These are phyloP conservation scores for Diplocarpon rosae DNA, from an alignment of 2,329 filamentous ascomycete genomes.

Conservation along the genomic window DNA sequence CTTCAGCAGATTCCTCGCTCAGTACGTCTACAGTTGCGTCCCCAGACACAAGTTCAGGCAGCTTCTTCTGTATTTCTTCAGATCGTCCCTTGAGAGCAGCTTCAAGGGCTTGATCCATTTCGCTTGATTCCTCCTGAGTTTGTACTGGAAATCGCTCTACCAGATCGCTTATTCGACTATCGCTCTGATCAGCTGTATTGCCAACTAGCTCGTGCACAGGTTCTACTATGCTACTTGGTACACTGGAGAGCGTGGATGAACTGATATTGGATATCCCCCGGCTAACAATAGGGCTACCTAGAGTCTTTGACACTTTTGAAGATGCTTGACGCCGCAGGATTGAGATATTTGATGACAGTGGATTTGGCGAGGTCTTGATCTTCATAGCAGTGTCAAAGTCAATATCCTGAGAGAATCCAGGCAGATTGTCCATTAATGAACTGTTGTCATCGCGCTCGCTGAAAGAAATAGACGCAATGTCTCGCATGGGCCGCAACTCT, in stretches of 20 bases:
- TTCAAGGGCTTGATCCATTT: background rate
- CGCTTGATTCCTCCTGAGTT: background rate
- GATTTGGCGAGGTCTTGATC: conserved; percentile 2
- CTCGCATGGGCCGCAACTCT: conserved; percentile 18
- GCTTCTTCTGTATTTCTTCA: background rate
- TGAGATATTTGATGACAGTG: background rate
- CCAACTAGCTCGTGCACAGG: background rate
- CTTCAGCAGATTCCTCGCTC: too few species aligned
- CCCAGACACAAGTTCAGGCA: background rate
- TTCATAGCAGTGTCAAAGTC: conserved; percentile 17
- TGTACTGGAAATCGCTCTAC: too few species aligned
- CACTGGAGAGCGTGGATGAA: background rate
- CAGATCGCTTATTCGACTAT: too few species aligned
- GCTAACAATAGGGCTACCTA: background rate
- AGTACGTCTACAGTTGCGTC: too few species aligned
- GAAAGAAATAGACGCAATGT: conserved; percentile 22
- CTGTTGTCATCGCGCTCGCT: conserved; percentile 4
- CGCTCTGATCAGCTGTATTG: too few species aligned
- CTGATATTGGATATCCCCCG: background rate
- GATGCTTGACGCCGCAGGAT: background rate
- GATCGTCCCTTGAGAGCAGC: background rate
- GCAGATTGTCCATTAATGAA: conserved; percentile 11
- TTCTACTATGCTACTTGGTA: background rate
- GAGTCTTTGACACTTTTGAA: background rate
- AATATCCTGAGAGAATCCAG: conserved; percentile 23